Evolutionary conservation across 73 alveolate species (phyloP).

Genomic region (Paramecium pentaurelia): DNA sequence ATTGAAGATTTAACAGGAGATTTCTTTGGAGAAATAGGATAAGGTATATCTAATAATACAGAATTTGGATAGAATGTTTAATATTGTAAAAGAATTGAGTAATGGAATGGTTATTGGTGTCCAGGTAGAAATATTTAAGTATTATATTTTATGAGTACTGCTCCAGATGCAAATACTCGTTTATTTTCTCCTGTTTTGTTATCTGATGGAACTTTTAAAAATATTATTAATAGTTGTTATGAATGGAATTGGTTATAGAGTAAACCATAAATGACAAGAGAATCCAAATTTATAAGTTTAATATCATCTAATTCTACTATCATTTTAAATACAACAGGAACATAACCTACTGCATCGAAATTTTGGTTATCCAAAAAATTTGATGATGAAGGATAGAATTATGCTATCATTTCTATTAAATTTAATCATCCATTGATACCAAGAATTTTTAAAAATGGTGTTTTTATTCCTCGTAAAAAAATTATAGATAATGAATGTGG

Average conservation of each 20-base stretch:
- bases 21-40: background rate
- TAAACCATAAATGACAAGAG: slow-evolving; percentile 10
- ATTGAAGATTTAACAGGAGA: slow-evolving; percentile 47
- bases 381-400: background rate
- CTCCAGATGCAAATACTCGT: slow-evolving; percentile 50
- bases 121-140: background rate
- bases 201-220: slow-evolving; percentile 36
- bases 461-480: background rate
- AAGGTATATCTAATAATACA: background rate
- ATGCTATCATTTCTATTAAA: background rate
- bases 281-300: slow-evolving; percentile 12
- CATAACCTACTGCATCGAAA: background rate
- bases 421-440: background rate
- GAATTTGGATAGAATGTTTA: background rate
- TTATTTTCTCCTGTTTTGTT: slow-evolving; percentile 25
- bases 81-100: background rate
- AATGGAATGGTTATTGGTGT: slow-evolving; percentile 47
- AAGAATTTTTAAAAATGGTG: background rate
- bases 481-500: background rate
- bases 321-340: background rate
- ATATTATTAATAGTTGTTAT: slow-evolving; percentile 24
- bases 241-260: slow-evolving; percentile 52
- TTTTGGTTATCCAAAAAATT: background rate
- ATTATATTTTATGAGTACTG: slow-evolving; percentile 32
- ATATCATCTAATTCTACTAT: background rate